Conservation (phyloP, 139 green algal species). For the Chlamydomonas urium region DNA sequence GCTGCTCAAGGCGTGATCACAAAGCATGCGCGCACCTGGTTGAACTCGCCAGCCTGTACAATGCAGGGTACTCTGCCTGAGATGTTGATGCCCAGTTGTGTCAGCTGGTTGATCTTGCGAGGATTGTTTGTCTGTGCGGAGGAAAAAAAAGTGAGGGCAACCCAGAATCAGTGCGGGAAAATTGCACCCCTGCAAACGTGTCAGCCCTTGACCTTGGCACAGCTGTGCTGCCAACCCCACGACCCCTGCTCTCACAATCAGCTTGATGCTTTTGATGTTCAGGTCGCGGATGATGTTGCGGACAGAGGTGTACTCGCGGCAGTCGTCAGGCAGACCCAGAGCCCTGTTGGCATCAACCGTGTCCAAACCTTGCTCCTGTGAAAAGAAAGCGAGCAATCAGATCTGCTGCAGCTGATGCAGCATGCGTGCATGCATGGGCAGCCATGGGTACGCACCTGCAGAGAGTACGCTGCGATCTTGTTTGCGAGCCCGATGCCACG, state of each 20-base stretch:
- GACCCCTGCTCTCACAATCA: conserved; percentile 60
- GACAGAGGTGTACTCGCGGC: conserved; percentile 87
- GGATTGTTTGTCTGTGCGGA: conserved; percentile 87
- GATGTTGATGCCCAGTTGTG: conserved; percentile 67
- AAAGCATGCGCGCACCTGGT: conserved; percentile 39
- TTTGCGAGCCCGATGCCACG: conserved; percentile 92
- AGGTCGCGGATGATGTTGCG: conserved; percentile 84
- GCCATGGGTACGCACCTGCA: conserved; percentile 72
- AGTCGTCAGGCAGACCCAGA: conserved; percentile 89
- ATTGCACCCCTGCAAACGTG: not conserved
- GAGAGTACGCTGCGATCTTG: conserved; percentile 93
- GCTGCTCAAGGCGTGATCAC: not conserved
- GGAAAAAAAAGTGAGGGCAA: not conserved
- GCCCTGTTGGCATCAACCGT: conserved; percentile 93
- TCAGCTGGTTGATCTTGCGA: conserved; percentile 78
- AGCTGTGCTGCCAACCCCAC: not conserved
- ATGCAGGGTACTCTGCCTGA: conserved; percentile 77
- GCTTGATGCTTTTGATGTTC: conserved; percentile 62
- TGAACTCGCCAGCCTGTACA: conserved; percentile 70
- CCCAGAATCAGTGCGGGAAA: not conserved
- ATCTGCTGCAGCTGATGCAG: not conserved
- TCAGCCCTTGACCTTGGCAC: not conserved
- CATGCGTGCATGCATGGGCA: not conserved
- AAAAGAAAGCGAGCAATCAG: too few relatives aligned
- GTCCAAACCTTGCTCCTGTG: conserved; percentile 88